A percentile compares a stretch with the other conserved stretches of the same genome.
Evolutionary conservation across 2,329 filamentous ascomycete species (phyloP).

Genomic region (Fusarium sp.): DNA sequence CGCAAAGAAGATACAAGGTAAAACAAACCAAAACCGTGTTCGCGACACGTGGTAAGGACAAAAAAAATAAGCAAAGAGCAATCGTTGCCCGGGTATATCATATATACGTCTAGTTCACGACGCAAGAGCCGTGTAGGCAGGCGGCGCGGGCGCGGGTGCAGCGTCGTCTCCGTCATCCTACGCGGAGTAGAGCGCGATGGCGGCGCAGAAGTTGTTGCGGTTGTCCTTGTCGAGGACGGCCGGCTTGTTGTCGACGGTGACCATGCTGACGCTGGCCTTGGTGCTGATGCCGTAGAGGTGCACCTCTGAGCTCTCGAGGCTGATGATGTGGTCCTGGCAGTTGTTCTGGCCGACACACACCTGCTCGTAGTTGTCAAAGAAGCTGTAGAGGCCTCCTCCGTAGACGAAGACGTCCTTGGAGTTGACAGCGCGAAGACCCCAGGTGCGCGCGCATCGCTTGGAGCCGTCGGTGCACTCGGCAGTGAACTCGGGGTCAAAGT

Average conservation of each 20-base stretch:
- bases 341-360: constrained; percentile 72
- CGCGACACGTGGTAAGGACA: constrained; percentile 1
- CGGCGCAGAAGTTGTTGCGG: constrained; percentile 72
- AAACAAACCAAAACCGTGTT: constrained; percentile 31
- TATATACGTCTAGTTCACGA: constrained; percentile 9
- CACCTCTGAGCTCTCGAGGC: constrained; percentile 74
- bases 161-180: constrained; percentile 16
- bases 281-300: constrained; percentile 77
- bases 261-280: constrained; percentile 79
- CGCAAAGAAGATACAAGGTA: constrained; percentile 9
- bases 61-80: constrained; percentile 4
- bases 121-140: neutral
- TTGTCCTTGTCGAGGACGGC: constrained; percentile 69
- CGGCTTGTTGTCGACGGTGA: constrained; percentile 68
- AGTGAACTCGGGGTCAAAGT: constrained; percentile 75
- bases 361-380: constrained; percentile 85
- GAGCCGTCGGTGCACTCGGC: constrained; percentile 59
- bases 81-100: constrained; percentile 12
- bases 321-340: constrained; percentile 83
- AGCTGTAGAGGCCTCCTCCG: constrained; percentile 81
- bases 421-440: constrained; percentile 77
- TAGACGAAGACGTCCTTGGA: constrained; percentile 75
- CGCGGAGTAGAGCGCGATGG: constrained; percentile 58
- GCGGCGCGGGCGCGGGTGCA: too few relatives aligned
- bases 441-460: constrained; percentile 75